Base-by-base conservation (phyloP, 805 yeast genomes). In the Starmerella davenportii region DNA sequence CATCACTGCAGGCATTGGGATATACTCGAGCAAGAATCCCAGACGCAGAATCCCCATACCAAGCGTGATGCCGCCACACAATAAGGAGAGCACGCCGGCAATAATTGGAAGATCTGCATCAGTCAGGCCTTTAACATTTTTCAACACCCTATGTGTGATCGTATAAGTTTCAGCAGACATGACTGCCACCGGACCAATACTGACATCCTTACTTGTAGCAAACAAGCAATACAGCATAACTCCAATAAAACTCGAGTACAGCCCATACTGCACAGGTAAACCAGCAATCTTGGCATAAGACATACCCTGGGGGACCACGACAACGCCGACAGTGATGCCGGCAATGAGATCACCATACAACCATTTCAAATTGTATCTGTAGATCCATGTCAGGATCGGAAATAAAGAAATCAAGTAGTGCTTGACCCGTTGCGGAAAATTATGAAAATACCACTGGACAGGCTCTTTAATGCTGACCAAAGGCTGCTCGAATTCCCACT, bases 161-260 rank as follows among this genome's bases (percentile, higher is more conserved):
- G 76, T 79, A 36, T 85, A 75, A 27, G 80, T 82, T 56, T 82
- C 85, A 47, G 73, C 57, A 14, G 93, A 79, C 93, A 85, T 84
- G 41, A 85, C 95, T 11, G 95, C 95, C 28, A 85, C 95, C 9
- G 95, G 95, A 21, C 95, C 95, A 51, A 85, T 84, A 43, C 92
- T 78, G 29, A 85, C 93, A 65, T 85, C 95, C 58, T 85, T 85
- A 19, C 93, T 79, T 13, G 95, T 85, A 13, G 95, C 95, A 60
- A 85, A 85, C 51, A 85, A 69, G 36, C 93, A 77, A 58, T 85
- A 85, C 38, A 79, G 71, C 52, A 82, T 69, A 11, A 84, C 93
- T 54, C 95, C 95, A 35, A 85, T 76, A 52, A 85, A 85, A 0
- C 93, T 79, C 13, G 95, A 80, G 59, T 85, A 85, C 35, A 85